Conservation (phyloP, 352 stramenopile species). For the Albugo candida region DNA sequence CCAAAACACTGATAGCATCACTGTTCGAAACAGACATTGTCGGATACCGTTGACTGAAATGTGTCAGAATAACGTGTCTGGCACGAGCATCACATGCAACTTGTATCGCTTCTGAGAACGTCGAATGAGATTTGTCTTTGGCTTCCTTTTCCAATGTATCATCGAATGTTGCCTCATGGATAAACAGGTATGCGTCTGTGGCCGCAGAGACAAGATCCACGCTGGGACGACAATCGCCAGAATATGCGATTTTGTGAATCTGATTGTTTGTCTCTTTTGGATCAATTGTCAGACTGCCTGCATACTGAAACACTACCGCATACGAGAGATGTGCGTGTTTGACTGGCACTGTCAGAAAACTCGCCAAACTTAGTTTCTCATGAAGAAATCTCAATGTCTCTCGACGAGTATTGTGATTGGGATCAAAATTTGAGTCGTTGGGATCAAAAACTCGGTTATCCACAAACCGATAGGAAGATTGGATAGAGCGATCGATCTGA, state of each 20-base stretch:
- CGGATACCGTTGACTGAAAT: constrained; percentile 85
- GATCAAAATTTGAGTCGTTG: constrained; percentile 15
- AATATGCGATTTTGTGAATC: constrained; percentile 80
- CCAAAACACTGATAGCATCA: constrained; percentile 24
- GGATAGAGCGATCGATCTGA: constrained; percentile 49
- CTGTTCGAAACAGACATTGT: constrained; percentile 40
- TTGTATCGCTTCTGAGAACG: constrained; percentile 80
- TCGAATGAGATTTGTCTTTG: constrained; percentile 88
- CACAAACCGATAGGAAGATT: constrained; percentile 75
- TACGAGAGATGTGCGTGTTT: constrained; percentile 84
- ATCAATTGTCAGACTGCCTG: not conserved
- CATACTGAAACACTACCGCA: constrained; percentile 60
- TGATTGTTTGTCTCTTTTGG: constrained; percentile 14
- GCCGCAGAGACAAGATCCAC: constrained; percentile 28
- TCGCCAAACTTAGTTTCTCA: constrained; percentile 19
- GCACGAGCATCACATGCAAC: constrained; percentile 61
- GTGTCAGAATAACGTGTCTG: constrained; percentile 85
- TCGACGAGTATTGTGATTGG: constrained; percentile 15
- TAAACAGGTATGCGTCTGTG: constrained; percentile 70
- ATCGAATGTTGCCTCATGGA: constrained; percentile 97
- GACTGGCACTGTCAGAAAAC: constrained; percentile 49
- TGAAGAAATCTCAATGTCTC: constrained; percentile 19
- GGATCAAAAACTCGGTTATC: constrained; percentile 76
- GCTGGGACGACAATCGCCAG: constrained; percentile 87
- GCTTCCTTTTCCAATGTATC: constrained; percentile 85